Evolutionary conservation across 116 monocot species (phyloP), one percentile per base, ranked within the genome.

Genomic region (Iris pallida): DNA sequence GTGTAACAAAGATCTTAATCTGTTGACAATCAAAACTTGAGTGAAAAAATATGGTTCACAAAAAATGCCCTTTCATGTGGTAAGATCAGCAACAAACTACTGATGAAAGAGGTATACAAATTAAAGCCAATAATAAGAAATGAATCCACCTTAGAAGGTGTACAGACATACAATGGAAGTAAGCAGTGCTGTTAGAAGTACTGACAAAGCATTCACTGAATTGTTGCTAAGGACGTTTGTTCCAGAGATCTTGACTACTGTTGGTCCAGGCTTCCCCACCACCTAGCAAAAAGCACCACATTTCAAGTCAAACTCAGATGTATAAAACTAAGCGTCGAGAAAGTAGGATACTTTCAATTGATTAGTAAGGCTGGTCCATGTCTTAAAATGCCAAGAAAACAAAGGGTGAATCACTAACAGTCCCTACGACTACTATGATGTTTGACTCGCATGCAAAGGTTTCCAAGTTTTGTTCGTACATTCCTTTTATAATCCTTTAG

Each of bases 221-320:
- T 81, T 73, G 68, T 76, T 81, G 68, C 76, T 73, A 68, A 76
- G 53, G 3, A 73, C 73, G 52, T 59, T 68, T 72, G 57, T 64
- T 60, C 81, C 81, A 57, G 81, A 72, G 7, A 81, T 82, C 47
- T 66, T 78, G 7, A 45, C 58, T 45, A 73, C 78, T 48, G 66
- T 71, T 41, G 74, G 66, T 14, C 65, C 70, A 9, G 53, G 66
- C 60, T 78, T 74, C 2, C 54, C 59, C 19, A 75, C 77, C 43
- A 82, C 77, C 75, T 82, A 30, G 30, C 63, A 51, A 13, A 47
- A 8, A 63, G 47, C 52, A 47, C 20, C 11, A 71, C 59, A 42
- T 57, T 49, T 41, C n/a, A 41, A 47, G 30, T 57, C 10, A 47
- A 44, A 20, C 13, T 40, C 6, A 8, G 55, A 64, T 16, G 46